Conservation (phyloP, 768 basidiomycete genomes). For the Steccherinum ochraceum region DNA sequence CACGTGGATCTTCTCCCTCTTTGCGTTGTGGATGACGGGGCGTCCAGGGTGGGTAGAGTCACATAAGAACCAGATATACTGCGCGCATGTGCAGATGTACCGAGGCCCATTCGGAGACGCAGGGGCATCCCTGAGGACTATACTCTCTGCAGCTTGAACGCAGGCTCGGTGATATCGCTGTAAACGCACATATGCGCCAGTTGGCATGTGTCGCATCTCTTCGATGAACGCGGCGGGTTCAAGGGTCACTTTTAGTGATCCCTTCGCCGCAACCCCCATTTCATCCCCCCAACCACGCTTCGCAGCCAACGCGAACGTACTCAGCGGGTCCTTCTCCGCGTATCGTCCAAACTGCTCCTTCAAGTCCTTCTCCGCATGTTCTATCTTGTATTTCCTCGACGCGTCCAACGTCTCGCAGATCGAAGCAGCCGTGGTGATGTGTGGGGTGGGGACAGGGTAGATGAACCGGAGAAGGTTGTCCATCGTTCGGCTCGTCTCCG, state of each 20-base stretch:
- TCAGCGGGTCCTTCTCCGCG: background rate
- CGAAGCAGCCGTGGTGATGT: background rate
- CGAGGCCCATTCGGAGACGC: background rate
- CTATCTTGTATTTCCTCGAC: slow-evolving; percentile 23
- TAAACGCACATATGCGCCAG: background rate
- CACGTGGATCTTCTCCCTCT: background rate
- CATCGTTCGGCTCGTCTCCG: slow-evolving; percentile 16
- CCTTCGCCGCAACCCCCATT: background rate
- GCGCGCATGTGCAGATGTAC: background rate
- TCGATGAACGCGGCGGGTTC: background rate
- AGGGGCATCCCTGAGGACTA: background rate
- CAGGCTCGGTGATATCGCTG: background rate
- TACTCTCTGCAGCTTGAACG: background rate
- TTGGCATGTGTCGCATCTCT: background rate
- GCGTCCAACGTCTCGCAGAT: slow-evolving; percentile 16
- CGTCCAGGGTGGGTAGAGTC: background rate
- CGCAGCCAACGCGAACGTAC: background rate
- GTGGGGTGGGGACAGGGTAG: slow-evolving; percentile 6
- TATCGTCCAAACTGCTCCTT: background rate
- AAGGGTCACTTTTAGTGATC: background rate
- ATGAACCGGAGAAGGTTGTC: slow-evolving; percentile 17
- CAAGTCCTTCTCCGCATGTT: slow-evolving; percentile 10
- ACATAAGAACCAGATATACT: background rate
- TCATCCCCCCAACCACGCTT: background rate
- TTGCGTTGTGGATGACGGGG: background rate